Conservation (phyloP, 140 eudicot species). For the Cichorium intybus region DNA sequence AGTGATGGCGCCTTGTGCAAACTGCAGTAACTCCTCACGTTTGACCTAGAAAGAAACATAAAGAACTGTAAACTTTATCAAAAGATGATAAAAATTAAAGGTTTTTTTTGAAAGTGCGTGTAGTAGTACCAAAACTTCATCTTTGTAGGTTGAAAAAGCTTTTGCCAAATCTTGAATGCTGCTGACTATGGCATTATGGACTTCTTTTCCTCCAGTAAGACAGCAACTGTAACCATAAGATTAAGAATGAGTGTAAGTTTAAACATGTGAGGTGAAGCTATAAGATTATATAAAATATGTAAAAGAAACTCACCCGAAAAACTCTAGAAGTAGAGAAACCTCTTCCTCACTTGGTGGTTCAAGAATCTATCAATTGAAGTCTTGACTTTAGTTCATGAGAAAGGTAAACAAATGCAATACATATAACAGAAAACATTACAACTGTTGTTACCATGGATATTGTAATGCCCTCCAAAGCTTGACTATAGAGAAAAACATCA, state of each 20-base stretch:
- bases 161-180: constrained; percentile 95
- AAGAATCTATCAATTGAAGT: constrained; percentile 58
- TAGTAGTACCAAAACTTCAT: constrained; percentile 85
- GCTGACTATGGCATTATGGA: constrained; percentile 92
- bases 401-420: constrained; percentile 14
- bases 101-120: constrained; percentile 3
- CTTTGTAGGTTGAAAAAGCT: constrained; percentile 74
- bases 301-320: constrained; percentile 57
- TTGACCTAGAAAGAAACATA: constrained; percentile 50
- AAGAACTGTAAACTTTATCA: background rate
- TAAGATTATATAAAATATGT: constrained; percentile 8
- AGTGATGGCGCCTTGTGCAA: constrained; percentile 93
- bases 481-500: constrained; percentile 92
- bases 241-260: constrained; percentile 9
- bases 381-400: constrained; percentile 7
- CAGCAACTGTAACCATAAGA: constrained; percentile 60
- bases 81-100: background rate
- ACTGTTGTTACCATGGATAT: constrained; percentile 69
- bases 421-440: constrained; percentile 12
- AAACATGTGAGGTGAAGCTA: background rate
- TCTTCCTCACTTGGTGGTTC: constrained; percentile 92
- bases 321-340: constrained; percentile 76
- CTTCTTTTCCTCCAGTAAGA: constrained; percentile 93
- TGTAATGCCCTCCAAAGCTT: constrained; percentile 94
- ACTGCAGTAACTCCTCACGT: constrained; percentile 91